Conservation (phyloP, 495 filamentous ascomycete species). For the Penicillium angulare region DNA sequence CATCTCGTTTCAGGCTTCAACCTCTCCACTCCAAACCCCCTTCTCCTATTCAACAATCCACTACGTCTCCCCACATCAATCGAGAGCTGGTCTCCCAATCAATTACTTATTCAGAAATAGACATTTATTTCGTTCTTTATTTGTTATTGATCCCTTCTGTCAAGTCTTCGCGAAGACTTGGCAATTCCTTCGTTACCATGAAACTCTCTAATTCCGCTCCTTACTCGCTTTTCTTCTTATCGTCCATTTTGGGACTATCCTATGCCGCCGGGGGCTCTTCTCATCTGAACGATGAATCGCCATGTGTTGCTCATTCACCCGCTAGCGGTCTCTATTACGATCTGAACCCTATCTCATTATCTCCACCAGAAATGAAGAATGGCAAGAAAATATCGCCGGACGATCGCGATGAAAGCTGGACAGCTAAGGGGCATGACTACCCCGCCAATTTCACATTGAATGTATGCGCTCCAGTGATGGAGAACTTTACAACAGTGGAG, state of each 20-base stretch:
- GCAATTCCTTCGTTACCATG: constrained; percentile 9
- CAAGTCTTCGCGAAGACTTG: neutral
- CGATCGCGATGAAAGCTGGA: constrained; percentile 71
- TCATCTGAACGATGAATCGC: constrained; percentile 30
- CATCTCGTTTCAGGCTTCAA: no score
- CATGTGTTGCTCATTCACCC: constrained; percentile 78
- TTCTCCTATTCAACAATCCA: neutral
- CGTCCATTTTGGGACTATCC: constrained; percentile 16
- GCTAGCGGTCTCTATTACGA: constrained; percentile 84
- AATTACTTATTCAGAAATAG: no score
- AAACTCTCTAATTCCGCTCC: constrained; percentile 20
- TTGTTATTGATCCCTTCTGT: no score
- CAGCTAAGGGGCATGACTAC: constrained; percentile 81
- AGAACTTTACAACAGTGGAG: constrained; percentile 66
- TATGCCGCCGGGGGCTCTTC: constrained; percentile 28
- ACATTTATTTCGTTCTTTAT: no score
- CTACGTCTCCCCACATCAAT: neutral
- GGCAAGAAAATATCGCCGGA: constrained; percentile 59
- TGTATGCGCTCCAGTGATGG: constrained; percentile 84
- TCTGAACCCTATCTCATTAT: constrained; percentile 68
- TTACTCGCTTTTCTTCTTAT: constrained; percentile 21
- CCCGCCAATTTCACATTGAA: constrained; percentile 92
- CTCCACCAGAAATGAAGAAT: constrained; percentile 49
- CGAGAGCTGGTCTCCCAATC: constrained; percentile 15
- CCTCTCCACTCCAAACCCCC: constrained; percentile 2